Base-by-base conservation (phyloP, 1,284 basidiomycete species). In the Mixia osmundae region DNA sequence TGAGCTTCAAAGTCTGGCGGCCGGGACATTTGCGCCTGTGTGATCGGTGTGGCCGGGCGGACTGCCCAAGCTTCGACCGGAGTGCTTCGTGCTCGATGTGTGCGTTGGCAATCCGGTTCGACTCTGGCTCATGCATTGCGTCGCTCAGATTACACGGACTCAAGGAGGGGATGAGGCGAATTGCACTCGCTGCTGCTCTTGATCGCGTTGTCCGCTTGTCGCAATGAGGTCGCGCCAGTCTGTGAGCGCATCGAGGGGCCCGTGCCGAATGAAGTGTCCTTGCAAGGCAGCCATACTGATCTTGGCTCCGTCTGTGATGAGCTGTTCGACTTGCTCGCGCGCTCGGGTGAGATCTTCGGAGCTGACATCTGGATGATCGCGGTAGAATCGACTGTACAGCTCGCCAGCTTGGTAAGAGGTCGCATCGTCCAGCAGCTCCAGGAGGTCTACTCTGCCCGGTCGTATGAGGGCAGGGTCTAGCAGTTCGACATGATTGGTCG, bases 241-340 rank as follows among this genome's bases (percentile, higher is more conserved):
- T 30, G 45, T 54, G 3, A 82, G 54, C 10, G 74, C 78, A 25
- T 72, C 68, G 47, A 54, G 58, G 19, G 75, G 67, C 24, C 60
- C 61, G 50, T 68, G 70, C 40, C 76, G 65, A 46, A 95, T 95
- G 56, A 94, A 94, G 36, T 78, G 65, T 12, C 85, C 85, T 51
- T 95, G 85, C 39, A 95, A 59, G 24, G 75, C 71, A 19, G 85
- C 85, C 85, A 95, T 95, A 51, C 82, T 89, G 39, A 89, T 65
- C 22, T 66, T 59, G 46, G 61, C 59, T 0, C 71, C 74, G 3
- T 54, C 35, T 5, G 23, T 15, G 5, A 34, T 16, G 5, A 34
- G 12, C 4, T 24, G 11, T 20, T 25, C 5, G 77, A 53, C 36
- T 59, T 53, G 14, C 56, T 55, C 9, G n/a, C n/a, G n/a, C n/a